phyloP scores from a whole-genome alignment of 2,329 filamentous ascomycete species.

The Mycogone perniciosa region DNA sequence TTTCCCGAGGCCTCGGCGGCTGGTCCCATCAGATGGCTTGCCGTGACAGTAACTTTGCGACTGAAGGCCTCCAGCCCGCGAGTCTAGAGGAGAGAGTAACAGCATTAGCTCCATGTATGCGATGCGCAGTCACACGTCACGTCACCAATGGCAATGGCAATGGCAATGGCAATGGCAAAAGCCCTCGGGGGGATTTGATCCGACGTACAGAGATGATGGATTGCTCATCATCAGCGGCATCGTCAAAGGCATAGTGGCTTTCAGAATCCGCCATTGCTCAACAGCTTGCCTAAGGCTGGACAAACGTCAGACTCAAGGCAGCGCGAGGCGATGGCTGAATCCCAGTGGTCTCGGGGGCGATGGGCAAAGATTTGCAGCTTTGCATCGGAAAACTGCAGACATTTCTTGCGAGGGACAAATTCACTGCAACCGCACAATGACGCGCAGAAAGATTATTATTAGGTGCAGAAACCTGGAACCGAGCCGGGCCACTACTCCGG shows the following conservation, averaged over 20 bases:
- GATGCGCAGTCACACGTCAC: slow-evolving; percentile 22
- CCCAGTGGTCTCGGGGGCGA: not conserved
- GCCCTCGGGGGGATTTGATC: not conserved
- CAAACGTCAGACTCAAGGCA: slow-evolving; percentile 7
- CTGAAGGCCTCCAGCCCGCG: slow-evolving; percentile 88
- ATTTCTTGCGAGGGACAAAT: slow-evolving; percentile 10
- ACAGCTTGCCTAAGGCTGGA: slow-evolving; percentile 9
- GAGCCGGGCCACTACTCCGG: not conserved
- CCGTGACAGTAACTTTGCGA: slow-evolving; percentile 90
- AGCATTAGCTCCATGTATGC: not conserved
- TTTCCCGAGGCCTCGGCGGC: slow-evolving; percentile 44
- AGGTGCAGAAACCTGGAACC: not conserved
- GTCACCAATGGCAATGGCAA: slow-evolving; percentile 19
- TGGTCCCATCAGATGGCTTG: slow-evolving; percentile 78
- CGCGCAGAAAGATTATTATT: slow-evolving; percentile 5
- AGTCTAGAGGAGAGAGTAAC: slow-evolving; percentile 47
- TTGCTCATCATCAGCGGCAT: slow-evolving; percentile 42
- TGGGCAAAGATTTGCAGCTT: not conserved
- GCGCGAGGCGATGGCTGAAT: slow-evolving; percentile 5
- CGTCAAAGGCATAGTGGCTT: slow-evolving; percentile 41
- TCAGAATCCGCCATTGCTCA: slow-evolving; percentile 37
- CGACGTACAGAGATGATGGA: slow-evolving; percentile 37
- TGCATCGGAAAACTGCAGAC: slow-evolving; percentile 10
- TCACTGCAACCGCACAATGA: slow-evolving; percentile 2
- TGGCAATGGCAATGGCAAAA: not conserved